phyloP scores from a whole-genome alignment of 345 rosid species.

The Lepidium sativum region DNA sequence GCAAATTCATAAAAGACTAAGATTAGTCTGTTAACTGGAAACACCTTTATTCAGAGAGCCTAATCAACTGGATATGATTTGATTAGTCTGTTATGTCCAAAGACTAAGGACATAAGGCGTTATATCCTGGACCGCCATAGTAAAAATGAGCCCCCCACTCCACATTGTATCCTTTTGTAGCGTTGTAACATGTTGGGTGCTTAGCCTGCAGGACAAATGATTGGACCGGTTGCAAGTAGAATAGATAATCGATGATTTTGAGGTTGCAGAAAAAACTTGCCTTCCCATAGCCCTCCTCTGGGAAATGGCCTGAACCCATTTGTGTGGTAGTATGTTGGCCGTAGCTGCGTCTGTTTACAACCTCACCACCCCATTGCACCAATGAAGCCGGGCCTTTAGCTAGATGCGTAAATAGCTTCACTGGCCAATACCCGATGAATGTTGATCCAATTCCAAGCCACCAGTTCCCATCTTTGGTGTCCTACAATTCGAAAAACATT shows the following conservation, averaged over 20 bases:
- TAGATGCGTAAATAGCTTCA: constrained; percentile 62
- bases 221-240: constrained; percentile 37
- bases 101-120: constrained; percentile 27
- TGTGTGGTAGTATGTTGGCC: constrained; percentile 64
- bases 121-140: constrained; percentile 65
- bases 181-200: constrained; percentile 57
- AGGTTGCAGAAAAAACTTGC: constrained; percentile 54
- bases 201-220: constrained; percentile 37
- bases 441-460: constrained; percentile 68
- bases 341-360: constrained; percentile 49
- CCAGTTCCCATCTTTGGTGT: constrained; percentile 62
- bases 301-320: constrained; percentile 77
- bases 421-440: constrained; percentile 79
- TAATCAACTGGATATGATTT: too few relatives aligned
- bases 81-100: too few relatives aligned
- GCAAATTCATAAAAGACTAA: too few relatives aligned
- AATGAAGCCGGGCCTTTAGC: constrained; percentile 57
- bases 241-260: constrained; percentile 45
- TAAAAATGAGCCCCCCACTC: constrained; percentile 73
- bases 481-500: constrained; percentile 33
- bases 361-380: constrained; percentile 78
- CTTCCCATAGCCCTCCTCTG: constrained; percentile 51
- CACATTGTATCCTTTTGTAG: constrained; percentile 41
- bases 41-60: too few relatives aligned
- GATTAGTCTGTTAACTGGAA: too few relatives aligned